phyloP scores from a whole-genome alignment of 2,329 filamentous ascomycete species.

The Colletotrichum cereale region DNA sequence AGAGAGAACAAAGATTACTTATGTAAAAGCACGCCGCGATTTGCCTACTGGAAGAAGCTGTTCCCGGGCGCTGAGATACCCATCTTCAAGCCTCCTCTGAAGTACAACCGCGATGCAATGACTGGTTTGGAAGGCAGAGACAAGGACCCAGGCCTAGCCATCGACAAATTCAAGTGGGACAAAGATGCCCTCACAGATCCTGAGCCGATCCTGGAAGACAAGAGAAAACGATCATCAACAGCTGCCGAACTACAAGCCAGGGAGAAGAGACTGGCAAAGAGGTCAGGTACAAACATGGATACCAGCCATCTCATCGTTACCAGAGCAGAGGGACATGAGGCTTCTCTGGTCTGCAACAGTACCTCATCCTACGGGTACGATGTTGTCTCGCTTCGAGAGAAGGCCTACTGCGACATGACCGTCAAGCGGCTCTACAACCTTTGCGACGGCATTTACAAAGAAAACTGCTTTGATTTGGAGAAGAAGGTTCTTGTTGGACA shows the following conservation, averaged over 20 bases:
- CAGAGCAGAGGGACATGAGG: conserved; percentile 44
- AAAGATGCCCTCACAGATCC: conserved; percentile 18
- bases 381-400: conserved; percentile 48
- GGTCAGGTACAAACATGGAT: conserved; percentile 13
- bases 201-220: not conserved
- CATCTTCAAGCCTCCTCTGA: conserved; percentile 44
- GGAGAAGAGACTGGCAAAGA: not conserved
- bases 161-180: conserved; percentile 38
- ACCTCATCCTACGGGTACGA: conserved; percentile 48
- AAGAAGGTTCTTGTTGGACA: conserved; percentile 2
- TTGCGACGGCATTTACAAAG: conserved; percentile 37
- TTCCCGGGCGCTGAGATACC: conserved; percentile 43
- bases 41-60: conserved; percentile 41
- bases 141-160: conserved; percentile 36
- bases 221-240: not conserved
- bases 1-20: conserved; percentile 36
- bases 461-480: conserved; percentile 21
- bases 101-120: conserved; percentile 41
- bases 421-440: conserved; percentile 45
- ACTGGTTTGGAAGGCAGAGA: conserved; percentile 32
- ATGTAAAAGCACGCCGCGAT: conserved; percentile 43
- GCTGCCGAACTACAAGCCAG: not conserved
- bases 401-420: conserved; percentile 50
- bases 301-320: conserved; percentile 43
- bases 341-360: conserved; percentile 48